Conservation (phyloP, 352 stramenopile species). For the Phytopythium helicoides region DNA sequence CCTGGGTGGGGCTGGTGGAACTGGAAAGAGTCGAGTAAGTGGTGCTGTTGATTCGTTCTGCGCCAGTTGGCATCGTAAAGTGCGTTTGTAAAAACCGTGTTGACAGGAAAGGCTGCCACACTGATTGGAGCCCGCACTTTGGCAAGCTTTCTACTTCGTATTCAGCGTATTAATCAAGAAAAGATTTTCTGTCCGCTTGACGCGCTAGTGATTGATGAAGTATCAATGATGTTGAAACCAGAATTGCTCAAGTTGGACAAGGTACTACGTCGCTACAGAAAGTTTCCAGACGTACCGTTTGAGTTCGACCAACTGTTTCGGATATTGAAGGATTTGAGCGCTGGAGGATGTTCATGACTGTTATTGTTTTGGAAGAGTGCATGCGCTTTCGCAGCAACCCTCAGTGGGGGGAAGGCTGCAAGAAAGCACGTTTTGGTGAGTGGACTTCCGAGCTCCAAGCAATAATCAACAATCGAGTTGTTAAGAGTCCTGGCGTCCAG, state of each 20-base stretch:
- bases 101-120: too few relatives aligned
- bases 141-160: slow-evolving; percentile 2
- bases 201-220: slow-evolving; percentile 4
- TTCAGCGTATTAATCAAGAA: not conserved
- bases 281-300: slow-evolving; percentile 2
- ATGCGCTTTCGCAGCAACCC: slow-evolving; percentile 1
- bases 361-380: slow-evolving; percentile 4
- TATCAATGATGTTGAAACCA: slow-evolving; percentile 4
- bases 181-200: slow-evolving; percentile 5
- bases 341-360: slow-evolving; percentile 1
- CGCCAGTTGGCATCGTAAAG: not conserved
- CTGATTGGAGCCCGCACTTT: not conserved
- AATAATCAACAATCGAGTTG: slow-evolving; percentile 7
- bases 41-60: slow-evolving; percentile 7
- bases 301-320: not conserved
- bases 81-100: not conserved
- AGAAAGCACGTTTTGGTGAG: not conserved
- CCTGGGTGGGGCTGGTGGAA: slow-evolving; percentile 4
- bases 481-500: too few relatives aligned
- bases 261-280: slow-evolving; percentile 3
- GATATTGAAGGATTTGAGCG: slow-evolving; percentile 8
- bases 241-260: slow-evolving; percentile 3
- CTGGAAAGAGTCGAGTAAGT: slow-evolving; percentile 5
- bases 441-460: slow-evolving; percentile 1
- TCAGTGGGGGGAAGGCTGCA: slow-evolving; percentile 4